Base-by-base conservation (phyloP, 192 early-diverging fungal species). In the Gorgonomyces haynaldii region DNA sequence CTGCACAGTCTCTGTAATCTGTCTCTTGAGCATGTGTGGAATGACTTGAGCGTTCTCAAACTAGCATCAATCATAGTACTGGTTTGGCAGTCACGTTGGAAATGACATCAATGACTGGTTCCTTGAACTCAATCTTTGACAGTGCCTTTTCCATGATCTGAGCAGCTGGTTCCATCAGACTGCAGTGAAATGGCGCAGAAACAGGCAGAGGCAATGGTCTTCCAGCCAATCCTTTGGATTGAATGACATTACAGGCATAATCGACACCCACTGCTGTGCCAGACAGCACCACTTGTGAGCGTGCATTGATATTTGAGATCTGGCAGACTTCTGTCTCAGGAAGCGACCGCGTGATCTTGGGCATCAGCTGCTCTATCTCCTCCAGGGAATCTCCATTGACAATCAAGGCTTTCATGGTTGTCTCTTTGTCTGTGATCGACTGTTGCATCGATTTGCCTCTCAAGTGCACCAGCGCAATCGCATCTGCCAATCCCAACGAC, bases 131-230 rank as follows among this genome's bases (percentile, higher is more conserved):
- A 7, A 82, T 67, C 31, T 60, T 60, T n/a, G 62, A 69, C n/a
- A 97, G 70, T 5, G 79, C 80, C 5, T 72, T 53, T 27, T 67
- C 70, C 74, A 97, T 84, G 17, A 59, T 68, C 28, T 78, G 69
- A 1, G 84, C 83, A 3, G 91, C 94, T 16, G 86, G 83, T 24
- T 69, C 68, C 94, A 97, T 94, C 44, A 97, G 60, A 26, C 65
- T 75, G 63, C 91, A 94, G 65, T 97, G 94, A 54, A 97, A 97
- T 1, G 94, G 94, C 19, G 91, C 94, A 17, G 91, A 94, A 6
- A 97, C 94, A 0, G 90, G 90, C 31, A 97, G 54, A 34, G 85
- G 80, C 3, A 97, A 70, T 15, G 89, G 81, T 21, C 94, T 75
- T 21, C 86, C 87, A 3, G 94, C 88, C 36, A 86, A 79, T 21